Percentiles rank a stretch among this genome's conserved stretches.
These are phyloP conservation scores for Geotrichum armillariae DNA, from an alignment of 1,139 yeast genomes.

Conservation along the genomic window DNA sequence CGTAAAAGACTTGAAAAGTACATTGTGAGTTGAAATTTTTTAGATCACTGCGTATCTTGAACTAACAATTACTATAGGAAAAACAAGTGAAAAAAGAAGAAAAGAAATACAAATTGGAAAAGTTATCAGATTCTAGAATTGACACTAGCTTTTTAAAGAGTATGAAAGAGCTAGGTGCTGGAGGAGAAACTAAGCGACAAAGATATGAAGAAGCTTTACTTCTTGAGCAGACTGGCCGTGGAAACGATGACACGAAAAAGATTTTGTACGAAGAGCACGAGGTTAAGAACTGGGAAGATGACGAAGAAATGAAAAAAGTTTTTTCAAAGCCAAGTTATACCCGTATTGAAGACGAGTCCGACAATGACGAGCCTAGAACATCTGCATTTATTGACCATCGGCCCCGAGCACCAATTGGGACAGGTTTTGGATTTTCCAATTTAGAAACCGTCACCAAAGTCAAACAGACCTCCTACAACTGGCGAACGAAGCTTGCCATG, in stretches of 20 bases:
- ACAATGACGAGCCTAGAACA: slow-evolving; percentile 28
- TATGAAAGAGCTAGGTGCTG: slow-evolving; percentile 75
- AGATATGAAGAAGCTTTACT: slow-evolving; percentile 73
- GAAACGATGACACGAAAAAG: slow-evolving; percentile 59
- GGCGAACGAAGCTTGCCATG: slow-evolving; percentile 56
- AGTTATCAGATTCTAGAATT: slow-evolving; percentile 61
- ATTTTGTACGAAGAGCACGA: slow-evolving; percentile 70
- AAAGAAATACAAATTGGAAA: slow-evolving; percentile 72
- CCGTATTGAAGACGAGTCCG: slow-evolving; percentile 27
- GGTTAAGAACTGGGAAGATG: slow-evolving; percentile 63
- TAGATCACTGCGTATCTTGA: not conserved
- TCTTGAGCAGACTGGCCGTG: slow-evolving; percentile 72
- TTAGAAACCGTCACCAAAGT: slow-evolving; percentile 49
- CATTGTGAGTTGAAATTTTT: slow-evolving; percentile 34
- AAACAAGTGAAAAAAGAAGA: slow-evolving; percentile 91
- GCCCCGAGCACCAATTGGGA: slow-evolving; percentile 62
- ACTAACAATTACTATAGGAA: slow-evolving; percentile 49
- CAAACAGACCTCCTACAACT: slow-evolving; percentile 52
- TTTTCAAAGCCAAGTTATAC: slow-evolving; percentile 2
- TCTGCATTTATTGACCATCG: slow-evolving; percentile 72
- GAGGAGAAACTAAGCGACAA: slow-evolving; percentile 69
- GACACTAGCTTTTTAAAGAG: slow-evolving; percentile 71
- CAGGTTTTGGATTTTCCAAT: slow-evolving; percentile 69
- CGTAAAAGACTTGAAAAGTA: slow-evolving; percentile 57
- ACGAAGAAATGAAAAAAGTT: slow-evolving; percentile 27